phyloP scores from a whole-genome alignment of 2,329 filamentous ascomycete species.

The Calonectria pauciramosa region DNA sequence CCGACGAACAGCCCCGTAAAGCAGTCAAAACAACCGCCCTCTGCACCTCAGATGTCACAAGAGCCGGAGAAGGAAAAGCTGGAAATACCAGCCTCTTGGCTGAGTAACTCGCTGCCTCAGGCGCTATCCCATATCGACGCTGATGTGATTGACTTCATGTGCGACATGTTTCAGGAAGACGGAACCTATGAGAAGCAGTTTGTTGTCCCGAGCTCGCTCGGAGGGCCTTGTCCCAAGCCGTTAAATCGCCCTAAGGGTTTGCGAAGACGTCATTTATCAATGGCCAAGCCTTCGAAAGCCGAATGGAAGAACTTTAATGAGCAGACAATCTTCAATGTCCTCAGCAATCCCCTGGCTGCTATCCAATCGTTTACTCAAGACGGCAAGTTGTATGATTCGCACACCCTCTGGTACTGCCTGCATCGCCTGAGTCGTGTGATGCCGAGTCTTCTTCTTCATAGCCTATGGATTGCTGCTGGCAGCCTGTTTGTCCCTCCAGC shows the following conservation, averaged over 20 bases:
- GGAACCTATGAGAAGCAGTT: slow-evolving; percentile 63
- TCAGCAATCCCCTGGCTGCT: slow-evolving; percentile 69
- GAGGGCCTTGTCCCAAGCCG: slow-evolving; percentile 29
- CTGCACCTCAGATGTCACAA: background rate
- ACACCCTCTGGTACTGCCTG: slow-evolving; percentile 74
- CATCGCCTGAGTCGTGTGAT: slow-evolving; percentile 69
- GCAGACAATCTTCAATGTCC: slow-evolving; percentile 74
- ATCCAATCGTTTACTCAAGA: slow-evolving; percentile 70
- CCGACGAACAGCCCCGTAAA: slow-evolving; percentile 36
- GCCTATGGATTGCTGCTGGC: slow-evolving; percentile 73
- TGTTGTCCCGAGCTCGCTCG: background rate
- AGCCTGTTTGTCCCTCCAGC: slow-evolving; percentile 70
- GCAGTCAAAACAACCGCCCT: slow-evolving; percentile 40
- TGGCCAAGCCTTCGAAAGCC: slow-evolving; percentile 38
- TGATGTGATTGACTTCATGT: slow-evolving; percentile 71
- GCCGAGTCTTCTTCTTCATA: slow-evolving; percentile 72
- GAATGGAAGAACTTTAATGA: slow-evolving; percentile 74
- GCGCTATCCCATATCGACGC: slow-evolving; percentile 67
- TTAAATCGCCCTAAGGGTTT: slow-evolving; percentile 25
- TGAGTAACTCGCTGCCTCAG: slow-evolving; percentile 65
- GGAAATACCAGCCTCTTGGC: slow-evolving; percentile 19
- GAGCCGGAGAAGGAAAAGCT: background rate
- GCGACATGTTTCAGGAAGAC: slow-evolving; percentile 71
- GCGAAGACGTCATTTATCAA: slow-evolving; percentile 23
- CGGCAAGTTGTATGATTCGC: slow-evolving; percentile 69